Percentiles rank a stretch among this genome's conserved stretches.
Conservation (phyloP, 2,329 filamentous ascomycete genomes). For the Neurospora crassa region DNA sequence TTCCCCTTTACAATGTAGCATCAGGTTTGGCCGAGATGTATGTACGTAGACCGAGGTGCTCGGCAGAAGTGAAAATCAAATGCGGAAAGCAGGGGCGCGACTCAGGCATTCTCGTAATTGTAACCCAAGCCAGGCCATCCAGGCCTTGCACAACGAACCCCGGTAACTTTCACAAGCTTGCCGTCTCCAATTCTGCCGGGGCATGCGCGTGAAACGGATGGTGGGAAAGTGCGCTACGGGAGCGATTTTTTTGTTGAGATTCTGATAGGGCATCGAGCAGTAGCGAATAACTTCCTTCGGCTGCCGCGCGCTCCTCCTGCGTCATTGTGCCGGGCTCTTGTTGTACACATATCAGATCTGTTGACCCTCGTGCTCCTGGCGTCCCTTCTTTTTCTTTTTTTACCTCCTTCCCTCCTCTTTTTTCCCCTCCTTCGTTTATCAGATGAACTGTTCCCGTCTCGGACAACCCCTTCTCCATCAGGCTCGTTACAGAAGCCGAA, state of each 20-base stretch:
- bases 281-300: not conserved
- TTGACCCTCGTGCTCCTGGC: not conserved
- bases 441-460: not conserved
- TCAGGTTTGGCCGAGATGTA: not conserved
- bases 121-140: not conserved
- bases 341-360: not conserved
- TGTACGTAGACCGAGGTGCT: not conserved
- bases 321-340: not conserved
- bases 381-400: not conserved
- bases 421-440: not conserved
- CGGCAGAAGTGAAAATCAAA: not conserved
- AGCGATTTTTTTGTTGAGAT: slow-evolving; percentile 1
- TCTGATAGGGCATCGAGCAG: not conserved
- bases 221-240: not conserved
- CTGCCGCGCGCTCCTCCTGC: not conserved
- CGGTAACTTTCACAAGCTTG: not conserved
- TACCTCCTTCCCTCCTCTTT: not conserved
- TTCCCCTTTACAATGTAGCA: not conserved
- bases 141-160: not conserved
- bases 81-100: not conserved
- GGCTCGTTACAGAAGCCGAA: not conserved
- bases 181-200: not conserved
- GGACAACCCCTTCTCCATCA: not conserved
- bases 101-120: not conserved
- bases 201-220: not conserved